Conservation (phyloP, 768 basidiomycete species). For the Leccinum aurantiacum region DNA sequence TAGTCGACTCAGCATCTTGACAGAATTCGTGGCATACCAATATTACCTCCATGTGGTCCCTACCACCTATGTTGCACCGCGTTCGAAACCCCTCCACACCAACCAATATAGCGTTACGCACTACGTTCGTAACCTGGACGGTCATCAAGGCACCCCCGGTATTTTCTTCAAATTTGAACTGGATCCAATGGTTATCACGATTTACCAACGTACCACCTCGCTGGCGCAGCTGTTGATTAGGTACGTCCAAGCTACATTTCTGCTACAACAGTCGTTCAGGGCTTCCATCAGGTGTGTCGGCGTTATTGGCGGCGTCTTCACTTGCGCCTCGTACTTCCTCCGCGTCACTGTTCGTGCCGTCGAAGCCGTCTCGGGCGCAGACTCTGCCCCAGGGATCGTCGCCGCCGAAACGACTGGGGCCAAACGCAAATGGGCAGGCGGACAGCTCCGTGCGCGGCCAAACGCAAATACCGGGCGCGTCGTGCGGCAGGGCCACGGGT, state of each 20-base stretch:
- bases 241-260: conserved; percentile 22
- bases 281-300: conserved; percentile 61
- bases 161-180: conserved; percentile 99
- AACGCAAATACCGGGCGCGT: conserved; percentile 37
- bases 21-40: conserved; percentile 89
- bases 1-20: neutral
- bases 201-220: conserved; percentile 85
- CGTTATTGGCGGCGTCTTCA: conserved; percentile 91
- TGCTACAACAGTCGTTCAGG: neutral
- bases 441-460: conserved; percentile 58
- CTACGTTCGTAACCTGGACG: conserved; percentile 73
- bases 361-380: conserved; percentile 56
- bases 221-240: conserved; percentile 81
- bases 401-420: conserved; percentile 65
- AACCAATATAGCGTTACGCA: conserved; percentile 95
- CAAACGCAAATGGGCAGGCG: conserved; percentile 68
- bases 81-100: conserved; percentile 61
- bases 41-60: conserved; percentile 96
- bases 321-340: conserved; percentile 78
- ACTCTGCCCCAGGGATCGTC: conserved; percentile 56
- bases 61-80: conserved; percentile 85
- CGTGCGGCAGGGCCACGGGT: conserved; percentile 56
- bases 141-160: conserved; percentile 80
- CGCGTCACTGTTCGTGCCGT: conserved; percentile 62
- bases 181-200: conserved; percentile 82